Base-by-base conservation (phyloP, 108 stramenopile species). In the Schizochytrium sp. region DNA sequence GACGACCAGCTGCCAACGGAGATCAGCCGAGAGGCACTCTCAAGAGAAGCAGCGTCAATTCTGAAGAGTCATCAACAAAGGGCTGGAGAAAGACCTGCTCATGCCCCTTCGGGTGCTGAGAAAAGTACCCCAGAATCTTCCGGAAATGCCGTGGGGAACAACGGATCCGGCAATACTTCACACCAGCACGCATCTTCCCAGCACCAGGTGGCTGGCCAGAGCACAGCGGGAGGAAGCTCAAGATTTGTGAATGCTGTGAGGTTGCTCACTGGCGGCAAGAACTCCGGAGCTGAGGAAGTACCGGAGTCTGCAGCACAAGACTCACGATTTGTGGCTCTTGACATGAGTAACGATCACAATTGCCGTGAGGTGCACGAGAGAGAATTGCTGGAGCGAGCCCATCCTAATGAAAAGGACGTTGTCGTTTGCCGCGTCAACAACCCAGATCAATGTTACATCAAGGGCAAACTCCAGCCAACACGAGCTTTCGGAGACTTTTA, bases 391-490 rank as follows among this genome's bases (percentile, higher is more conserved):
- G 45, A 42, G 58, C 58, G 55, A 72, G 89, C 88, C 47, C 94
- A 94, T 88, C 94, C 94, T 3, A 56, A 49, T 4, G 94, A 94
- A 91, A 88, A 88, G 4, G 93, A 94, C 90, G 90, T 94, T n/a
- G 91, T 94, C 72, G 44, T 88, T 7, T 94, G 94, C 90, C 17
- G 46, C 28, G 45, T 46, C 69, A 28, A 40, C 56, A 88, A 45
- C 88, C 89, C 89, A 8, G 47, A 46, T 8, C 28, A 92, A 17
- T 94, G 94, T 91, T 94, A 94, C 87, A 94, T 94, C 47, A 94
- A 94, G 61, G 94, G 94, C 50, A 56, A 91, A 13, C 89, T 94
- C 47, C 93, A 94, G 91, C 93, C 93, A 38, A 94, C 94, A 4
- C 91, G 94, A 1, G 72, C 91, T 3, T 61, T 94, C 44, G 94